Evolutionary conservation across 2,329 filamentous ascomycete genomes (phyloP).

Genomic region (Dactylellina parvicollis): DNA sequence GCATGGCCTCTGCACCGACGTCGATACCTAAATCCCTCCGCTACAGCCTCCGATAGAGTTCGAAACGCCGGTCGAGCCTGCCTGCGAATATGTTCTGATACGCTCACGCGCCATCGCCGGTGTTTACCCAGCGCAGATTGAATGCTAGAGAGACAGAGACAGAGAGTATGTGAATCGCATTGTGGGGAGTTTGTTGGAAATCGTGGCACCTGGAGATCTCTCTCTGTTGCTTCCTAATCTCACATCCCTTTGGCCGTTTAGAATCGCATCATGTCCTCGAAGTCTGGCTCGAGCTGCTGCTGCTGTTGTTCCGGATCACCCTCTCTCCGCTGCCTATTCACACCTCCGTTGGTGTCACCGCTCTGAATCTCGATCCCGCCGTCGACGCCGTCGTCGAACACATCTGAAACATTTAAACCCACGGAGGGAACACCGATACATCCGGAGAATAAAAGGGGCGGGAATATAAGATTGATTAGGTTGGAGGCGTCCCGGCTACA

Average conservation of each 20-base stretch:
- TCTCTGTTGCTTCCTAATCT: background rate
- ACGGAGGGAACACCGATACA: too few species aligned
- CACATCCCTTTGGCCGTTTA: background rate
- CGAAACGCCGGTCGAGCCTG: background rate
- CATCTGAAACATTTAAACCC: too few species aligned
- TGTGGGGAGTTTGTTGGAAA: background rate
- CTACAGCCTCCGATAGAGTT: constrained; percentile 19
- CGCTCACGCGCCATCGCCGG: constrained; percentile 32
- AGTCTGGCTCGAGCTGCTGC: constrained; percentile 30
- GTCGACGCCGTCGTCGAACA: too few species aligned
- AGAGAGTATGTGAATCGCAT: constrained; percentile 5
- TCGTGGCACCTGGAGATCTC: background rate
- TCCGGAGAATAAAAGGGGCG: too few species aligned
- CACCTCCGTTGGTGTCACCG: constrained; percentile 34
- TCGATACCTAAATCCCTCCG: background rate
- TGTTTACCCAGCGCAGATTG: constrained; percentile 17
- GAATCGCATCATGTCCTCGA: constrained; percentile 42
- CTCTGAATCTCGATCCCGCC: constrained; percentile 13
- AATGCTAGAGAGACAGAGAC: background rate
- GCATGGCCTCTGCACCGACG: background rate
- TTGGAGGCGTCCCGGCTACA: too few species aligned
- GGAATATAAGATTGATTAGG: too few species aligned
- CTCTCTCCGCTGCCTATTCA: constrained; percentile 4
- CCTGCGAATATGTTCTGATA: constrained; percentile 36
- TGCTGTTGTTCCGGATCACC: constrained; percentile 22